Conservation (phyloP, 495 filamentous ascomycete genomes). For the Lasiosphaeriaceae sp. region DNA sequence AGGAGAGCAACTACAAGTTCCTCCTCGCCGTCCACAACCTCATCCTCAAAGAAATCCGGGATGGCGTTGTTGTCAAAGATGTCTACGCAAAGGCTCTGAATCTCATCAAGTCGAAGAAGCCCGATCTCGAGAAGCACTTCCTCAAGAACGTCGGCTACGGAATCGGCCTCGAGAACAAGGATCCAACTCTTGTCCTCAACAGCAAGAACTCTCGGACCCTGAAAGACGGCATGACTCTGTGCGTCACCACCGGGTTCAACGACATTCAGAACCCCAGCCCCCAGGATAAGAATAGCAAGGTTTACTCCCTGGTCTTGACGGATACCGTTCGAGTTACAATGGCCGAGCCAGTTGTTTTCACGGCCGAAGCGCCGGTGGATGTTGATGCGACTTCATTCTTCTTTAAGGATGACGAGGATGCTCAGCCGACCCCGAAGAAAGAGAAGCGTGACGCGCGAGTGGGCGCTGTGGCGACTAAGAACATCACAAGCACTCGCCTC, state of each 20-base stretch:
- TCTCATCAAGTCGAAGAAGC: conserved; percentile 79
- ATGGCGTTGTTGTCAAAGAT: conserved; percentile 83
- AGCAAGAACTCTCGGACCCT: conserved; percentile 76
- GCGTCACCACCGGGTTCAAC: conserved; percentile 79
- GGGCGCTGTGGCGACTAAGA: conserved; percentile 80
- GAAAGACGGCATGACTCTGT: conserved; percentile 95
- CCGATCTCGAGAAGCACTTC: conserved; percentile 91
- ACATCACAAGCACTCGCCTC: conserved; percentile 89
- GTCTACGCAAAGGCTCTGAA: conserved; percentile 82
- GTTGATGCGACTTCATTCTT: conserved; percentile 93
- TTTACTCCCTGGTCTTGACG: conserved; percentile 82
- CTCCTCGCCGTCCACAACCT: conserved; percentile 78
- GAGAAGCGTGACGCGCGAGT: conserved; percentile 77
- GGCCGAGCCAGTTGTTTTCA: conserved; percentile 81
- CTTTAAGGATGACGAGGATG: conserved; percentile 88
- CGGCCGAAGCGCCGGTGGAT: conserved; percentile 83
- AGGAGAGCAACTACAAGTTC: conserved; percentile 93
- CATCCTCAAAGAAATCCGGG: conserved; percentile 83
- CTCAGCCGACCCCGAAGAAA: conserved; percentile 63
- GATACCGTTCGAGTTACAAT: conserved; percentile 87
- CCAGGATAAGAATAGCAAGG: conserved; percentile 79
- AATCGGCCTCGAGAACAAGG: conserved; percentile 87
- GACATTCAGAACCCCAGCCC: conserved; percentile 79
- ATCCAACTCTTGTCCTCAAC: conserved; percentile 75
- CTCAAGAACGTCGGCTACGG: conserved; percentile 83